A percentile compares a stretch with the other conserved stretches of the same genome.
These are phyloP conservation scores for Citrus glauca DNA, from an alignment of 345 rosid species.

Conservation along the genomic window DNA sequence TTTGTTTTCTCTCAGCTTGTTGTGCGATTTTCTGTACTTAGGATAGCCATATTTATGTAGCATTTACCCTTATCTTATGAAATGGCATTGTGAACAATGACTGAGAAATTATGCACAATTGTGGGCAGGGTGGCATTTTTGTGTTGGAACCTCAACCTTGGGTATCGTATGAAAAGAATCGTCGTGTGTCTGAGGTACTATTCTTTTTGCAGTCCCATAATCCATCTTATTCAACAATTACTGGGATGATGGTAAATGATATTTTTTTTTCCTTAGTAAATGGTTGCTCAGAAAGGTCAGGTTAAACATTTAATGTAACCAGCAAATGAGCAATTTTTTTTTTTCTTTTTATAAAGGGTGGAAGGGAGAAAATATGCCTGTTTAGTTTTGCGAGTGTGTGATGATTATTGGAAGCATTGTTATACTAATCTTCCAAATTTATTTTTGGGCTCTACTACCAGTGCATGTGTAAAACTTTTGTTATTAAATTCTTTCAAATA, in stretches of 20 bases:
- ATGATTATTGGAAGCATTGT: background rate
- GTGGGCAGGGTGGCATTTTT: constrained; percentile 77
- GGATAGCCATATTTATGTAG: background rate
- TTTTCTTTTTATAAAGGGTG: background rate
- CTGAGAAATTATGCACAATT: constrained; percentile 6
- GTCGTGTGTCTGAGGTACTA: constrained; percentile 69
- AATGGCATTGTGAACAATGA: background rate
- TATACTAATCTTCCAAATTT: background rate
- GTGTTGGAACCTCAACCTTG: constrained; percentile 97
- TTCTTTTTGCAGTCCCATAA: background rate
- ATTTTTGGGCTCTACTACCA: background rate
- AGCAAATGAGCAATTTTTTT: background rate
- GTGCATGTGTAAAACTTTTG: background rate
- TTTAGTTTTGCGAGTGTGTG: background rate
- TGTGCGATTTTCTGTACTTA: background rate
- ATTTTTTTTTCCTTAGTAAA: background rate
- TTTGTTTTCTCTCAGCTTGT: background rate
- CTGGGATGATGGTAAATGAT: background rate
- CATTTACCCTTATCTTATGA: background rate
- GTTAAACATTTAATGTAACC: background rate
- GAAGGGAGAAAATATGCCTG: background rate
- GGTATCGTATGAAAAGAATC: constrained; percentile 85
- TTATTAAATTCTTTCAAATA: background rate
- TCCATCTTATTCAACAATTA: background rate
- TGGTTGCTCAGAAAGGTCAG: background rate